Base-by-base conservation (phyloP, 345 rosid species). In the Cardiospermum halicacabum region DNA sequence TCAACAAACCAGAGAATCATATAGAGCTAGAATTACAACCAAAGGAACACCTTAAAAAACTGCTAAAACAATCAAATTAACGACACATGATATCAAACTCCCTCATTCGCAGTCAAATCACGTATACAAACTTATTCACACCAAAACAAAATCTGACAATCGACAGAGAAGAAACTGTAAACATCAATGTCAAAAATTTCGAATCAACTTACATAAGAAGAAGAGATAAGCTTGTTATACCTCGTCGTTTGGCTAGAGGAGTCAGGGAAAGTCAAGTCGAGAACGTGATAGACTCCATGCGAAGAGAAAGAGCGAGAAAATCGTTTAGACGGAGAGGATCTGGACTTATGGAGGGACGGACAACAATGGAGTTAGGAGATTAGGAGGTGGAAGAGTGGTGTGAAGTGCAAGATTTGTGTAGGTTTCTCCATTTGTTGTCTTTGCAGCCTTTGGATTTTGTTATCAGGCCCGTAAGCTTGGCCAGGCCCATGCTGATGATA, bases 281-380 rank as follows among this genome's bases (percentile, higher is more conserved):
- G 59, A n/a, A n/a, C 13, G 32, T 4, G 9, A 24, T 1, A 56
- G 40, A 43, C 31, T 58, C 12, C 53, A 68, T 63, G 53, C 7
- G 28, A 27, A 21, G 30, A 48, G 64, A 39, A 47, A 58, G 62
- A 2, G 73, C 78, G 71, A 64, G 69, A 64, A 61, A 50, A 39
- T 47, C 70, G 77, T 47, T 0, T 53, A 74, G 65, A 58, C 10
- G 53, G 60, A 58, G 13, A 58, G n/a, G 45, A 60, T 57, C 6
- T 1, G 45, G 57, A 49, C 11, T 9, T 18, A 21, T 12, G 32
- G 11, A 26, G 39, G 12, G 30, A 16, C 12, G 65, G 54, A 16
- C 27, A 45, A 45, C 49, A 64, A 57, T 34, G 11, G 59, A 25
- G 27, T 25, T 53, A 40, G 67, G 67, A 65, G 53, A 65, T 18